phyloP scores from a whole-genome alignment of 208 protist species.

The Crithidia sp. region DNA sequence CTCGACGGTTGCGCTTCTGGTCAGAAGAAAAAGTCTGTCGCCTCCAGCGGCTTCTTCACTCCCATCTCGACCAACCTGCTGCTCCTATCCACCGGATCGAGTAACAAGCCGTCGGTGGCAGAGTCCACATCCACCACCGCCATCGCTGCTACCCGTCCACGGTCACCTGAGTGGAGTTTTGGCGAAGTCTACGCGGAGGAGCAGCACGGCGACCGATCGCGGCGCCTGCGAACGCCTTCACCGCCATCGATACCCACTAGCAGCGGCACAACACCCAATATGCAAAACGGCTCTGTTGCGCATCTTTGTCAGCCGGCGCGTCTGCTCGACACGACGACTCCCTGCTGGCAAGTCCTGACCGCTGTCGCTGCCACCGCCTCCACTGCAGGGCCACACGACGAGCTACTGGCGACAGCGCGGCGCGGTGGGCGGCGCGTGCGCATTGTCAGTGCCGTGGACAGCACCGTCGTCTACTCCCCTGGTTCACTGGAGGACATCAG shows the following conservation, averaged over 20 bases:
- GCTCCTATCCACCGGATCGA: background rate
- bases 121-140: background rate
- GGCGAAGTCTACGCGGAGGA: background rate
- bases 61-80: constrained; percentile 9
- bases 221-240: background rate
- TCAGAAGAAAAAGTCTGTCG: too few species aligned
- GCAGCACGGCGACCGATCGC: background rate
- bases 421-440: background rate
- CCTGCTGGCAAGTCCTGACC: constrained; percentile 10
- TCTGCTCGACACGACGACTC: background rate
- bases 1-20: background rate
- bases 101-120: too few species aligned
- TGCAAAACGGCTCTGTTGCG: too few species aligned
- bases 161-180: too few species aligned
- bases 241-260: too few species aligned
- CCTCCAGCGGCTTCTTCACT: background rate
- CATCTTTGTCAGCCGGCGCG: constrained; percentile 3
- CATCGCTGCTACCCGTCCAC: background rate
- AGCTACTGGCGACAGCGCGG: background rate
- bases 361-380: background rate
- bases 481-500: constrained; percentile 31
- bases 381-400: background rate
- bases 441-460: constrained; percentile 21
- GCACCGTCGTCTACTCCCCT: constrained; percentile 18
- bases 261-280: too few species aligned